Percentiles rank a stretch among this genome's conserved stretches.
These are phyloP conservation scores for Lyophyllum atratum DNA, from an alignment of 768 basidiomycete genomes.

Conservation along the genomic window DNA sequence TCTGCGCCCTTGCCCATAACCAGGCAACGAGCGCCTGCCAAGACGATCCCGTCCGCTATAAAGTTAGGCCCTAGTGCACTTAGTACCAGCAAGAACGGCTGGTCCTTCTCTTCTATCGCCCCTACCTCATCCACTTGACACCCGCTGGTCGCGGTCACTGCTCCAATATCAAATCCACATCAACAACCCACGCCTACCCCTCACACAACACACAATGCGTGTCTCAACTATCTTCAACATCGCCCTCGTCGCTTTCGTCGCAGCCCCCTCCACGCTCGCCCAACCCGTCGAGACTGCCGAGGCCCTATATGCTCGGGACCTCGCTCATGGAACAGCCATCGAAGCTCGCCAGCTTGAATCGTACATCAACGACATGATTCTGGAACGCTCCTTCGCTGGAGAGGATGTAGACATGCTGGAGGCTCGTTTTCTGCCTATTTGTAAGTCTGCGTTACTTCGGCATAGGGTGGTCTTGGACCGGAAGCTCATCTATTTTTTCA, in stretches of 20 bases:
- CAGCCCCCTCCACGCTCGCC: not conserved
- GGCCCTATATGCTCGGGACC: not conserved
- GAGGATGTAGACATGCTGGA: not conserved
- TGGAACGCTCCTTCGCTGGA: not conserved
- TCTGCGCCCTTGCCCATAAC: no score
- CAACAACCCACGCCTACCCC: no score
- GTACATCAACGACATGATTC: not conserved
- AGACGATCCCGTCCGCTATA: not conserved
- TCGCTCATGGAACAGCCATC: not conserved
- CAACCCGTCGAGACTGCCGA: not conserved
- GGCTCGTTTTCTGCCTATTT: not conserved
- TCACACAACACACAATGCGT: not conserved
- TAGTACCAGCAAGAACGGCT: not conserved
- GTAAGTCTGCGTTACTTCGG: not conserved
- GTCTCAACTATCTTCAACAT: not conserved
- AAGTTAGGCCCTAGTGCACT: not conserved
- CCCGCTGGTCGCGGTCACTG: not conserved
- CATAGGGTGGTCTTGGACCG: not conserved
- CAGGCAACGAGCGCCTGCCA: no score
- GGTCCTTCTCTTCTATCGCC: not conserved
- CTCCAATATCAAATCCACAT: not conserved
- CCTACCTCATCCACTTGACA: not conserved
- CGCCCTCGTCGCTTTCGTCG: not conserved
- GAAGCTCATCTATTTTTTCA: not conserved
- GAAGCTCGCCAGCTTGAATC: not conserved